A percentile compares a stretch with the other conserved stretches of the same genome.
Evolutionary conservation across 2,329 filamentous ascomycete genomes (phyloP).

Genomic region (Penicillium sp.): DNA sequence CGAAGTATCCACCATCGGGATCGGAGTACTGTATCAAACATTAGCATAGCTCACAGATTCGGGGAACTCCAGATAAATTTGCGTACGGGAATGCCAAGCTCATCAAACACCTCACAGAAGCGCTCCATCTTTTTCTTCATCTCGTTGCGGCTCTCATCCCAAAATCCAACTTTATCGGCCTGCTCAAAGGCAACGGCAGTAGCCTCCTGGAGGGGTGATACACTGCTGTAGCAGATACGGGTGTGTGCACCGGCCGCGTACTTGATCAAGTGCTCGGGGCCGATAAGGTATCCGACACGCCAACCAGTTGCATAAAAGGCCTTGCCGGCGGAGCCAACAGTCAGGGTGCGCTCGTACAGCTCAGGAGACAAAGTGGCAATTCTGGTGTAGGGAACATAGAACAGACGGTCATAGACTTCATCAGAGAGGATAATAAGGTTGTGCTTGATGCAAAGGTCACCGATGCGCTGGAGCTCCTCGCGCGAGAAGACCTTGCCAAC

Average conservation of each 20-base stretch:
- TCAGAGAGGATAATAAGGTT: conserved; percentile 90
- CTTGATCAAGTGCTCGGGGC: conserved; percentile 80
- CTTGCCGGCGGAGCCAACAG: conserved; percentile 93
- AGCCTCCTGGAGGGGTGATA: conserved; percentile 90
- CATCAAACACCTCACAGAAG: conserved; percentile 77
- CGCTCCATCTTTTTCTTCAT: conserved; percentile 86
- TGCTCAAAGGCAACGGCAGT: conserved; percentile 90
- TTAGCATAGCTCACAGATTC: conserved; percentile 3
- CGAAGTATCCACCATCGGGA: conserved; percentile 95
- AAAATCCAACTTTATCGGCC: conserved; percentile 80
- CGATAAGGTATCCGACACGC: conserved; percentile 94
- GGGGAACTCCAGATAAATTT: neutral
- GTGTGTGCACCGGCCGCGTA: conserved; percentile 91
- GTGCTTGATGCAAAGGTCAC: conserved; percentile 83
- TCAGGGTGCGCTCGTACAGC: conserved; percentile 80
- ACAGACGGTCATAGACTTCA: conserved; percentile 91
- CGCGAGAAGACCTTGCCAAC: conserved; percentile 92
- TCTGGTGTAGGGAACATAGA: conserved; percentile 91
- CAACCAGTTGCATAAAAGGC: conserved; percentile 98
- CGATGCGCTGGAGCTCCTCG: conserved; percentile 77
- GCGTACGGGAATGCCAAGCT: conserved; percentile 62
- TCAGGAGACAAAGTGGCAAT: conserved; percentile 88
- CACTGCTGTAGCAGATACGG: conserved; percentile 90
- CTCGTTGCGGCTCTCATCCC: conserved; percentile 73
- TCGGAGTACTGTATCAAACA: conserved; percentile 61